phyloP scores from a whole-genome alignment of 345 rosid genomes.

The Melaleuca quinquenervia region DNA sequence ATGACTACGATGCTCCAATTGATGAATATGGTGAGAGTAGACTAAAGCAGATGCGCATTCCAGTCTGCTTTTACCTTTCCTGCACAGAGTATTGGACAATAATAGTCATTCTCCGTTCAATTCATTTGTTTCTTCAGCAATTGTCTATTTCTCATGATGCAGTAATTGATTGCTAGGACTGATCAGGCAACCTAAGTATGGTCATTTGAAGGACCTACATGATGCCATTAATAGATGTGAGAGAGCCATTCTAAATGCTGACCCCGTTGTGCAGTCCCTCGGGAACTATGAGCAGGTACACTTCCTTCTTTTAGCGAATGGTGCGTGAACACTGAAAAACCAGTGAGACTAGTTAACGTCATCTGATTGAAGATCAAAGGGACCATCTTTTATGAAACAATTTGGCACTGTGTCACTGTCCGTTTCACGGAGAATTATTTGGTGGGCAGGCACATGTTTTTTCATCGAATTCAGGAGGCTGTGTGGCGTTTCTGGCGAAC shows the following conservation, averaged over 20 bases:
- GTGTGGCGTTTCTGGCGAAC: conserved; percentile 82
- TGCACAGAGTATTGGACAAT: background rate
- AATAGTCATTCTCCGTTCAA: background rate
- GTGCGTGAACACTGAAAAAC: background rate
- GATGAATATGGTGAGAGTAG: conserved; percentile 60
- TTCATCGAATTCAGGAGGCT: conserved; percentile 36
- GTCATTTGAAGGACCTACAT: conserved; percentile 69
- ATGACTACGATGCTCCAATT: conserved; percentile 67
- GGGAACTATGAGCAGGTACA: conserved; percentile 63
- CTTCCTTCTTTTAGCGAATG: background rate
- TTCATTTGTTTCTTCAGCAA: background rate
- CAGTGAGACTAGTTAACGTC: background rate
- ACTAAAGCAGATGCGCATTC: background rate
- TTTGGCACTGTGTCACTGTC: background rate
- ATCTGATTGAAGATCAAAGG: background rate
- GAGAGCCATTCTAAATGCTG: conserved; percentile 37
- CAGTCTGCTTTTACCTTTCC: background rate
- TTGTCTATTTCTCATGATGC: background rate
- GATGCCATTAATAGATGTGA: conserved; percentile 64
- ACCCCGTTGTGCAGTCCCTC: conserved; percentile 34
- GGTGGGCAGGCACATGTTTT: conserved; percentile 54
- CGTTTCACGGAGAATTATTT: background rate
- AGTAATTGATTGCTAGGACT: conserved; percentile 32
- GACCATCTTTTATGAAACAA: background rate
- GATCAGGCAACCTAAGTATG: conserved; percentile 70